phyloP scores from a whole-genome alignment of 192 early-diverging fungal genomes.

The Backusella sp. region DNA sequence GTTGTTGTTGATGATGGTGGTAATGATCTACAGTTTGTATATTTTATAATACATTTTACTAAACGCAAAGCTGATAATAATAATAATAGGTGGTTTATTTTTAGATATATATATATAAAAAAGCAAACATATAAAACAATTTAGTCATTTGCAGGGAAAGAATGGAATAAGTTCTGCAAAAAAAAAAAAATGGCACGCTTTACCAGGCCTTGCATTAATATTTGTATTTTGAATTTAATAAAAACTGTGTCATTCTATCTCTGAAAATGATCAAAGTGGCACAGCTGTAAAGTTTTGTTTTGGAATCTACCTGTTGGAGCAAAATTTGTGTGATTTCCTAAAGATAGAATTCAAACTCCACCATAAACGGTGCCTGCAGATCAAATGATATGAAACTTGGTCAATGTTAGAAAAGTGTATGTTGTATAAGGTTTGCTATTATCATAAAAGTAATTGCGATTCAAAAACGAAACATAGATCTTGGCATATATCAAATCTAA shows the following conservation, averaged over 20 bases:
- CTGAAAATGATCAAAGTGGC: no score
- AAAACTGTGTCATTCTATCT: background rate
- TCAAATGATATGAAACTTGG: slow-evolving; percentile 2
- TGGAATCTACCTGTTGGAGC: background rate
- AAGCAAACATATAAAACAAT: no score
- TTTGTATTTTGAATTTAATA: background rate
- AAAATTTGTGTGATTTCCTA: background rate
- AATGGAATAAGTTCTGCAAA: no score
- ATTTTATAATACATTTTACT: no score
- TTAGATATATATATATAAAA: background rate
- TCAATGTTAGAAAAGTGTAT: background rate
- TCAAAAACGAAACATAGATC: background rate
- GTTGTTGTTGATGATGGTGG: no score
- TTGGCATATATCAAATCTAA: background rate
- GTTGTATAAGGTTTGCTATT: background rate
- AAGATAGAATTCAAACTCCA: background rate
- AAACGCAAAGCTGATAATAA: no score
- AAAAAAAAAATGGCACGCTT: no score
- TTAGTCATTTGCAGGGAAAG: no score
- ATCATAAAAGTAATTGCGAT: background rate
- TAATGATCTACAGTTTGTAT: no score
- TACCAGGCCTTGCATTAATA: no score
- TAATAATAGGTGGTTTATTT: background rate
- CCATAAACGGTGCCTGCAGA: background rate
- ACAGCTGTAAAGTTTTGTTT: no score